Percentiles rank a stretch among this genome's conserved stretches.
phyloP scores from a whole-genome alignment of 1,284 basidiomycete genomes.

The Cryptococcus sp. region DNA sequence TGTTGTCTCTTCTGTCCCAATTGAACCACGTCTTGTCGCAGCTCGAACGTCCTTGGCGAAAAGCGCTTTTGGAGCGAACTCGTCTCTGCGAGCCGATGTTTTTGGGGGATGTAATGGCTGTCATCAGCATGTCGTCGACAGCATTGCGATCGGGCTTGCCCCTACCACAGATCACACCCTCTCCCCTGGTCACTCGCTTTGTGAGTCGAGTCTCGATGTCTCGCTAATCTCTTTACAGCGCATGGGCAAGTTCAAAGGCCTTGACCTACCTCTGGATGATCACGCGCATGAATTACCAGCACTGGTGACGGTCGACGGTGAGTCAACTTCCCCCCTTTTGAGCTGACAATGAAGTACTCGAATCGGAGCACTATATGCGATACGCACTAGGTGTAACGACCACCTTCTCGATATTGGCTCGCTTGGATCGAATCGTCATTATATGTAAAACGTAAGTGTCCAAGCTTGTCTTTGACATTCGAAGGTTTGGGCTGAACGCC shows the following conservation, averaged over 20 bases:
- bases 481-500: background rate
- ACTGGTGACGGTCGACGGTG: slow-evolving; percentile 41
- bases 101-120: slow-evolving; percentile 73
- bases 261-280: slow-evolving; percentile 36
- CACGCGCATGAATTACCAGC: slow-evolving; percentile 32
- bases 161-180: slow-evolving; percentile 79
- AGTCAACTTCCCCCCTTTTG: background rate
- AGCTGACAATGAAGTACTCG: slow-evolving; percentile 17
- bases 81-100: slow-evolving; percentile 72
- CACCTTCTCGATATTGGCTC: slow-evolving; percentile 38
- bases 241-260: slow-evolving; percentile 33
- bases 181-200: slow-evolving; percentile 71
- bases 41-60: slow-evolving; percentile 55
- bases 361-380: slow-evolving; percentile 42
- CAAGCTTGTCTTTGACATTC: background rate
- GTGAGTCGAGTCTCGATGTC: slow-evolving; percentile 33
- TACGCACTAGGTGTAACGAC: slow-evolving; percentile 45
- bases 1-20: slow-evolving; percentile 40
- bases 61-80: slow-evolving; percentile 67
- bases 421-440: slow-evolving; percentile 40
- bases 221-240: slow-evolving; percentile 10
- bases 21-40: slow-evolving; percentile 44
- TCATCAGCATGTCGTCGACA: slow-evolving; percentile 56
- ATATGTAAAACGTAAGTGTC: slow-evolving; percentile 40
- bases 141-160: slow-evolving; percentile 69